A percentile compares a stretch with the other conserved stretches of the same genome.
Evolutionary conservation across 306 rosid genomes (phyloP).

Genomic region (Comarum palustre): DNA sequence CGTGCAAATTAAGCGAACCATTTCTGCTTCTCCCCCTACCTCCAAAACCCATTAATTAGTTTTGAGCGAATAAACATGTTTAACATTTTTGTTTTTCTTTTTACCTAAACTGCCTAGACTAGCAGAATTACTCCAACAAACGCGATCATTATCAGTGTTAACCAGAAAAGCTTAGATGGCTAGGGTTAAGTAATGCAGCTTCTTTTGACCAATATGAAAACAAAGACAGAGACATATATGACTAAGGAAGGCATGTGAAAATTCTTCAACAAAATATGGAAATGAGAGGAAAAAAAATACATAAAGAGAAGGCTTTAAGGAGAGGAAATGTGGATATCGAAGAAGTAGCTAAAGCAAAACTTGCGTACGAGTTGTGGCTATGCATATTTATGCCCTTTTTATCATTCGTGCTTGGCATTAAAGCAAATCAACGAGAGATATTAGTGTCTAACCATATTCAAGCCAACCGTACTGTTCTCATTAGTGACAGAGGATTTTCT

Average conservation of each 20-base stretch:
- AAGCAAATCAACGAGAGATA: not conserved
- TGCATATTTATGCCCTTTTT: not conserved
- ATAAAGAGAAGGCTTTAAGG: constrained; percentile 11
- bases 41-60: not conserved
- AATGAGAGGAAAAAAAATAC: not conserved
- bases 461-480: not conserved
- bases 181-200: constrained; percentile 5
- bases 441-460: constrained; percentile 10
- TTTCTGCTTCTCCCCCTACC: not conserved
- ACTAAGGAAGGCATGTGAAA: constrained; percentile 15
- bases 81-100: not conserved
- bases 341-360: constrained; percentile 13
- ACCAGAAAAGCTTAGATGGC: not conserved
- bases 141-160: not conserved
- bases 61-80: not conserved
- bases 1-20: not conserved
- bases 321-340: constrained; percentile 1
- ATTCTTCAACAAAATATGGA: not conserved
- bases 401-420: constrained; percentile 5
- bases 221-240: not conserved
- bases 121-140: constrained; percentile 4
- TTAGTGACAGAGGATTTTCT: not conserved
- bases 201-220: constrained; percentile 16
- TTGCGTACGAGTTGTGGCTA: constrained; percentile 9
- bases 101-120: constrained; percentile 28